Conservation (phyloP, 805 yeast genomes). For the Groenewaldozyma tartarivorans region DNA sequence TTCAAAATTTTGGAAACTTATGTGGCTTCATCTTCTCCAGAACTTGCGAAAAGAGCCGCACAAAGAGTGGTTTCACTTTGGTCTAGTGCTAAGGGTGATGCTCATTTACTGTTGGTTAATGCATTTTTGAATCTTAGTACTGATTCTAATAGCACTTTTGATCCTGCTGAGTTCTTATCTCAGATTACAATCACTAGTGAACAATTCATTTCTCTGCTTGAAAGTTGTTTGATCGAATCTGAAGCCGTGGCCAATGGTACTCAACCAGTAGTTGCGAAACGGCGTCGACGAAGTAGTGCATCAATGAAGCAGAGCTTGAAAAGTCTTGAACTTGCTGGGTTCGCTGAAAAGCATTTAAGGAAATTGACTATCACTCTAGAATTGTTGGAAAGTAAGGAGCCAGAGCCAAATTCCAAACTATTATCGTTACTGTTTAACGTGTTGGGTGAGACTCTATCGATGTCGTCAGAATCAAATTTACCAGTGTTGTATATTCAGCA, state of each 20-base stretch:
- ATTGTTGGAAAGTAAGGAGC: conserved; percentile 47
- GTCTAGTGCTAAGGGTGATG: conserved; percentile 44
- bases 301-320: conserved; percentile 53
- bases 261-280: conserved; percentile 39
- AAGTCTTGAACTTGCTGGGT: conserved; percentile 52
- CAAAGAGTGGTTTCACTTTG: conserved; percentile 48
- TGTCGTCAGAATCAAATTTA: conserved; percentile 83
- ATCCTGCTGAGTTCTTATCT: conserved; percentile 39
- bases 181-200: conserved; percentile 49
- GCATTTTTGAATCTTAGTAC: conserved; percentile 49
- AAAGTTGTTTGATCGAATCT: conserved; percentile 47
- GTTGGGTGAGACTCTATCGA: conserved; percentile 36
- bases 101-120: conserved; percentile 48
- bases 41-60: conserved; percentile 36
- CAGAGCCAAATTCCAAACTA: conserved; percentile 19
- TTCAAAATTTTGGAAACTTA: conserved; percentile 51
- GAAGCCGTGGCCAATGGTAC: conserved; percentile 28
- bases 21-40: conserved; percentile 31
- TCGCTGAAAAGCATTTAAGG: conserved; percentile 71
- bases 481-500: conserved; percentile 91
- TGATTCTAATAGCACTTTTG: conserved; percentile 32
- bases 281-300: conserved; percentile 60
- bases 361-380: conserved; percentile 75
- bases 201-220: conserved; percentile 49
- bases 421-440: conserved; percentile 28